A percentile compares a stretch with the other conserved stretches of the same genome.
Conservation (phyloP, 495 filamentous ascomycete genomes). For the Xylaria longipes region DNA sequence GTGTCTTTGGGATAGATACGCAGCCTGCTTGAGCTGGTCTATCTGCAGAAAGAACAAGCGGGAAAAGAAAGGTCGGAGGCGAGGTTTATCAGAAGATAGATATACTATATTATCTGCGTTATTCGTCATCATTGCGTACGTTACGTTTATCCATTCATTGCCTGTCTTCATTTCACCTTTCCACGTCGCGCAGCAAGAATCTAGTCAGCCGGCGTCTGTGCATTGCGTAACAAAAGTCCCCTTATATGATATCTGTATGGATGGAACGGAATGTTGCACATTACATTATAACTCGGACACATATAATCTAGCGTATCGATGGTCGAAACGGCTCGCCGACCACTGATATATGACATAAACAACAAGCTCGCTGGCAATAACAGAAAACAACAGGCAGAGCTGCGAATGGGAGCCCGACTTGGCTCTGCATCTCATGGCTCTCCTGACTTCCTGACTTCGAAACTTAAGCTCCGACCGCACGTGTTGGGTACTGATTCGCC, state of each 20-base stretch:
- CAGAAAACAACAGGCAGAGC: not conserved
- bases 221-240: conserved; percentile 12
- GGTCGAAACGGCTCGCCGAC: conserved; percentile 1
- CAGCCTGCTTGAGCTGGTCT: not conserved
- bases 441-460: conserved; percentile 18
- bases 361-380: conserved; percentile 20
- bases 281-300: not conserved
- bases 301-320: conserved; percentile 6
- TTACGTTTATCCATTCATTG: not conserved
- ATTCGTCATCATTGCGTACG: not conserved
- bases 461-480: conserved; percentile 12
- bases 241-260: conserved; percentile 9
- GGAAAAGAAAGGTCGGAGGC: not conserved
- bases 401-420: conserved; percentile 19
- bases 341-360: conserved; percentile 20
- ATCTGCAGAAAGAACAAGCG: not conserved
- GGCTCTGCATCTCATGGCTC: conserved; percentile 6
- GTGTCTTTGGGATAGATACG: not conserved
- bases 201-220: conserved; percentile 15
- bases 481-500: conserved; percentile 26
- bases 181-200: conserved; percentile 12
- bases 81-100: not conserved
- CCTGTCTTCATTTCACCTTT: not conserved
- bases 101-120: conserved; percentile 4
- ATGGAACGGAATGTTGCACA: not conserved